Conservation (phyloP, 768 basidiomycete genomes). For the Tricholoma saponaceum region DNA sequence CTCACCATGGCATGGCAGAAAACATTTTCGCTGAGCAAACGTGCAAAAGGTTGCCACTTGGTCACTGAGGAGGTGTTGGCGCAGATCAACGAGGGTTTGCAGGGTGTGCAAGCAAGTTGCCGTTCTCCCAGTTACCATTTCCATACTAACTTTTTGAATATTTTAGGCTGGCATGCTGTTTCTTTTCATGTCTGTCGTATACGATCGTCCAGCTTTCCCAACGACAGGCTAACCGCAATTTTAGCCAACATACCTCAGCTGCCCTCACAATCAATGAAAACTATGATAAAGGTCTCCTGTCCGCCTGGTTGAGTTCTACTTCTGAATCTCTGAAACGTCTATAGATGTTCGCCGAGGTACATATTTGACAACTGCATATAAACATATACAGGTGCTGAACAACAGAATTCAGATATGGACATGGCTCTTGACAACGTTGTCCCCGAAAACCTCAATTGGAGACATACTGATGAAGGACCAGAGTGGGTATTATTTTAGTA, state of each 20-base stretch:
- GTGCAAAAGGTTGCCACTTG: conserved; percentile 71
- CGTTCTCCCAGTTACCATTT: not conserved
- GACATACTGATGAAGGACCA: conserved; percentile 87
- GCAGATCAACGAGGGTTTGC: conserved; percentile 67
- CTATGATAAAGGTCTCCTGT: conserved; percentile 64
- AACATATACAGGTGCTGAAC: not conserved
- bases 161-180: conserved; percentile 79
- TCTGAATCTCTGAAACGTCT: not conserved
- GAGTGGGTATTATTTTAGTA: conserved; percentile 53
- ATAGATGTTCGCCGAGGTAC: conserved; percentile 34
- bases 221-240: conserved; percentile 4
- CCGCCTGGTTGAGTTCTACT: conserved; percentile 35
- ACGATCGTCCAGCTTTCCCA: not conserved
- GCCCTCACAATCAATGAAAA: conserved; percentile 89
- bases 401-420: conserved; percentile 68
- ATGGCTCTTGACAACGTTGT: conserved; percentile 91
- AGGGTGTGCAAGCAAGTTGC: conserved; percentile 53
- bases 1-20: conserved; percentile 84
- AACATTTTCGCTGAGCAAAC: conserved; percentile 61
- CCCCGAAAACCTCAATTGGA: conserved; percentile 78
- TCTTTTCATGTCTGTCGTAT: conserved; percentile 70
- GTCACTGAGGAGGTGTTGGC: conserved; percentile 71
- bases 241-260: conserved; percentile 65
- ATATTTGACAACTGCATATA: not conserved
- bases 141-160: not conserved